A percentile compares a stretch with the other conserved stretches of the same genome.
These are phyloP conservation scores for Digitaria exilis DNA, from an alignment of 202 grass and related monocot species.

Conservation along the genomic window DNA sequence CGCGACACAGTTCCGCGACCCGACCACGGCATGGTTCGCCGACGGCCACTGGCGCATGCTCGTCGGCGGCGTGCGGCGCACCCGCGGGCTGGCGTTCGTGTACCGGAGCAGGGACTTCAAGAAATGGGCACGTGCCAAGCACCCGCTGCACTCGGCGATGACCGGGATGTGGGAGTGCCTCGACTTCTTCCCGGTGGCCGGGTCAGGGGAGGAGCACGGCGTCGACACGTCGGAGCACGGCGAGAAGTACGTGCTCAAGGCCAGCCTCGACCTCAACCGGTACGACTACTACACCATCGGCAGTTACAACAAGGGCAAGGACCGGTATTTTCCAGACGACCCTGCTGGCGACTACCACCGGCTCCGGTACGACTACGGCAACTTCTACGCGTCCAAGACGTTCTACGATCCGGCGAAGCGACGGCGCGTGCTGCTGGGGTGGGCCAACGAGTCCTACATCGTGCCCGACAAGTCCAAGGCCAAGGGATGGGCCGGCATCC, in stretches of 20 bases:
- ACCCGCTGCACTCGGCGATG: slow-evolving; percentile 42
- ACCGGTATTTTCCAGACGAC: slow-evolving; percentile 57
- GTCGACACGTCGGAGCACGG: not conserved
- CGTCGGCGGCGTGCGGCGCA: slow-evolving; percentile 8
- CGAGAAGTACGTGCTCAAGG: slow-evolving; percentile 35
- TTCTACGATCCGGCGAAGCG: slow-evolving; percentile 62
- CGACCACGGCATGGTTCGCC: slow-evolving; percentile 44
- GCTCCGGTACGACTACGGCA: slow-evolving; percentile 71
- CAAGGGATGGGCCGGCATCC: too few species aligned
- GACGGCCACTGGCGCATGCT: slow-evolving; percentile 40
- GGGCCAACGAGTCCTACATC: too few species aligned
- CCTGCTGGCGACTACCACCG: slow-evolving; percentile 36
- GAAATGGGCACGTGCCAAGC: slow-evolving; percentile 10
- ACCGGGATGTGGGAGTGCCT: slow-evolving; percentile 82
- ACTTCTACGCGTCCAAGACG: slow-evolving; percentile 93
- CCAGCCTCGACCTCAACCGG: too few species aligned
- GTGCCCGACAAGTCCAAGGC: too few species aligned
- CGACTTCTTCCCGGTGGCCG: slow-evolving; percentile 57
- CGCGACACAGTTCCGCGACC: slow-evolving; percentile 47
- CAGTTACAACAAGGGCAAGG: not conserved
- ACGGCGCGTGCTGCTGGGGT: slow-evolving; percentile 53
- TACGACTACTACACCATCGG: slow-evolving; percentile 1
- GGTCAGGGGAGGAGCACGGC: not conserved
- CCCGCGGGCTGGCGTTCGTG: not conserved
- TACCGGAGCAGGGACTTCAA: slow-evolving; percentile 44